Evolutionary conservation across 768 basidiomycete genomes (phyloP).

Genomic region (Mycena rosella): DNA sequence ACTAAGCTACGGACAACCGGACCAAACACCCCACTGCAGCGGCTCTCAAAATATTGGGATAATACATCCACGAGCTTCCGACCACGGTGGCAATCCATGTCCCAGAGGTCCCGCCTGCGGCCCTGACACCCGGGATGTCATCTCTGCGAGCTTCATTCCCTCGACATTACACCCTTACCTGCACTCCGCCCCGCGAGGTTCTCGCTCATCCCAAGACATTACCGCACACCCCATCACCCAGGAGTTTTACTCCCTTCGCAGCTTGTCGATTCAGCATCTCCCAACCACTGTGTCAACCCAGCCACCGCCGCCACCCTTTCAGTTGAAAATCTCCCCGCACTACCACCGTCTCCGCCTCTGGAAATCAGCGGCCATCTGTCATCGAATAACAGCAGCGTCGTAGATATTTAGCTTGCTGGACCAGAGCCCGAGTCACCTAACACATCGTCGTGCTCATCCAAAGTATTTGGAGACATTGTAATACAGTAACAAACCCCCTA

Average conservation of each 20-base stretch:
- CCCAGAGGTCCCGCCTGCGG: background rate
- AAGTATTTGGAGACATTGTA: slow-evolving; percentile 5
- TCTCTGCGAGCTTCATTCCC: slow-evolving; percentile 34
- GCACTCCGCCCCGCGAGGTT: slow-evolving; percentile 36
- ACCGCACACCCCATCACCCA: slow-evolving; percentile 27
- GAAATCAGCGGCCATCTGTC: slow-evolving; percentile 16
- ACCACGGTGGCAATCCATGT: slow-evolving; percentile 1
- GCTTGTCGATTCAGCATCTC: slow-evolving; percentile 28
- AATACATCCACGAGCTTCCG: slow-evolving; percentile 12
- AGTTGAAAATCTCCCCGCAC: slow-evolving; percentile 5
- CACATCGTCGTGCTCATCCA: slow-evolving; percentile 9
- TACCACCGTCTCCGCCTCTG: slow-evolving; percentile 3
- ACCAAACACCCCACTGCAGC: too few species aligned
- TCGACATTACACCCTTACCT: slow-evolving; percentile 41
- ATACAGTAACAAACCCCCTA: too few species aligned
- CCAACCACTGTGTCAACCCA: slow-evolving; percentile 16
- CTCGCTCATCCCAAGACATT: slow-evolving; percentile 42
- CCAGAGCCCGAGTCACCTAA: slow-evolving; percentile 7
- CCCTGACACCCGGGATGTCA: slow-evolving; percentile 8
- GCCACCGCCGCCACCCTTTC: slow-evolving; percentile 2
- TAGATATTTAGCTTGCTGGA: slow-evolving; percentile 4
- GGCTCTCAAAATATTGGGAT: slow-evolving; percentile 5
- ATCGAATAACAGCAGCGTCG: slow-evolving; percentile 14
- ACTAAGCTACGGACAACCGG: too few species aligned
- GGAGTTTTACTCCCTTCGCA: slow-evolving; percentile 28